Base-by-base conservation (phyloP, 2,329 filamentous ascomycete species). In the Fonsecaea pugnacius region DNA sequence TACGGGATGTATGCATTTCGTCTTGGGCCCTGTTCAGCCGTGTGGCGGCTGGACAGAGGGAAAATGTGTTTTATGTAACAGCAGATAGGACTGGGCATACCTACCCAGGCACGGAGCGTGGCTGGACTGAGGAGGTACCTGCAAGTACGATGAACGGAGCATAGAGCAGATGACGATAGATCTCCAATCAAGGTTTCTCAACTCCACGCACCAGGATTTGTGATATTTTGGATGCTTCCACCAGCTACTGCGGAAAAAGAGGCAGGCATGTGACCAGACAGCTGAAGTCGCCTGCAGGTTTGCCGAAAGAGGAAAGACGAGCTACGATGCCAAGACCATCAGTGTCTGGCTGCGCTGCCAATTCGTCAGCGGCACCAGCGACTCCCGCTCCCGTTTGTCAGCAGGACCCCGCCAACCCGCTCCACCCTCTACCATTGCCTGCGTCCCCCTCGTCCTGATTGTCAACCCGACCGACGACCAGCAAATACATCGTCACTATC, bases 361-460 rank as follows among this genome's bases (percentile, higher is more conserved):
- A 61, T 61, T 61, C 46, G 59, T 61, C 51, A 61, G 51, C 59
- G 36, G 18, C 46, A 51, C 55, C 51, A 61, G 51, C 59, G 36
- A 10, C 43, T 14, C 24, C 43, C 43, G 21, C 43, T 9, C 18
- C 18, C 3, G 43, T 48, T 48, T 48, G 43, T 48, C 43, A 48
- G 43, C 43, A 48, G n/a, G 10, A 48, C 43, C 43, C 43, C 43
- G 43, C 43, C 43, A 12, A 24, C 43, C 14, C 14, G 38, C 38
- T 16, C 38, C 14, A n/a, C 38, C 14, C 38, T 7, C 38, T 40
- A 30, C 27, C 38, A 40, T 16, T 40, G 38, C 43, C 43, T 24
- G 18, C 43, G 43, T 8, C 40, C 40, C 16, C 14, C 12, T 16
- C 36, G 18, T 12, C n/a, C 2, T 40, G 14, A 14, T 16, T 7